phyloP scores from a whole-genome alignment of 257 asterid genomes.

The Euphrasia confusa region DNA sequence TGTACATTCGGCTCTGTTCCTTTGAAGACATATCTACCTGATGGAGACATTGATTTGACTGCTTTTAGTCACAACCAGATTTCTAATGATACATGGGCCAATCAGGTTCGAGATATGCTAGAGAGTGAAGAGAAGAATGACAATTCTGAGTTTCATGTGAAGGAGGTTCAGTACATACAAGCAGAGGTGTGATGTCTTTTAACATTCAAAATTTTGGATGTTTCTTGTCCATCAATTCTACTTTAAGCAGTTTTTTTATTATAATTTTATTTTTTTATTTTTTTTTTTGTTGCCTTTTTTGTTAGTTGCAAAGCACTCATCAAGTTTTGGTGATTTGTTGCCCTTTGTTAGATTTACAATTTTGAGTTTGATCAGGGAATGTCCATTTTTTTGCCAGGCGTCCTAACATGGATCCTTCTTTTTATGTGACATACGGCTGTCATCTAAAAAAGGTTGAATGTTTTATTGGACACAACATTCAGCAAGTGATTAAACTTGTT shows the following conservation, averaged over 20 bases:
- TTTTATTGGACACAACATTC: neutral
- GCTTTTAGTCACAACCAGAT: conserved; percentile 63
- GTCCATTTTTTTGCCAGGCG: too few species aligned
- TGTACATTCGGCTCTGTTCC: conserved; percentile 91
- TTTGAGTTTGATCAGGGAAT: conserved; percentile 18
- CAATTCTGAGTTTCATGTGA: conserved; percentile 77
- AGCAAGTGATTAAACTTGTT: conserved; percentile 15
- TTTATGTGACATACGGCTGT: neutral
- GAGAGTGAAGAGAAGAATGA: conserved; percentile 75
- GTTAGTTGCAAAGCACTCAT: neutral
- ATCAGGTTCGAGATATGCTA: conserved; percentile 69
- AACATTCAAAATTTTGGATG: neutral
- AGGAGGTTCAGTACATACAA: conserved; percentile 93
- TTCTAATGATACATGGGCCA: conserved; percentile 75
- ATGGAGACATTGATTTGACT: conserved; percentile 90
- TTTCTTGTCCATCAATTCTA: neutral
- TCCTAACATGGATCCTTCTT: too few species aligned
- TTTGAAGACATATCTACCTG: conserved; percentile 89
- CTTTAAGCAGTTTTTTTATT: neutral
- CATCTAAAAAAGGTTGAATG: conserved; percentile 9
- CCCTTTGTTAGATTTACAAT: conserved; percentile 7
- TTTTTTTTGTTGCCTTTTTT: neutral
- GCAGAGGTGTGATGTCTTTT: conserved; percentile 57
- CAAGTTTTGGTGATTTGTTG: neutral
- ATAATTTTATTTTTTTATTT: too few species aligned